Evolutionary conservation across 805 yeast genomes (phyloP).

Genomic region (Starmerella floris): DNA sequence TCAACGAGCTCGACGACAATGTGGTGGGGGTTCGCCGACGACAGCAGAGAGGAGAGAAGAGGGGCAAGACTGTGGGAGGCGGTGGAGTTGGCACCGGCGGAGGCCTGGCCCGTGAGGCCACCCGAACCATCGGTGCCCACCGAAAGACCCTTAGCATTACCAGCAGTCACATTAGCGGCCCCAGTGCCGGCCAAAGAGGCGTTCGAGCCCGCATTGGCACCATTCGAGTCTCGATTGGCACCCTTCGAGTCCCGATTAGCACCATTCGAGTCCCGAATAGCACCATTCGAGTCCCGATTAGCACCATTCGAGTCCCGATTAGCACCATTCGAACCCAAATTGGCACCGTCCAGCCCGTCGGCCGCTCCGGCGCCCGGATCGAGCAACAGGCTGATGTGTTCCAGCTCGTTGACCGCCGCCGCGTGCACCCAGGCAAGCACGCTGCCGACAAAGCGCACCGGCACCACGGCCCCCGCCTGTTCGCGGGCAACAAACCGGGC

Average conservation of each 20-base stretch:
- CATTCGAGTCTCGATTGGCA: too few species aligned
- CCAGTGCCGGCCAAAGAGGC: too few species aligned
- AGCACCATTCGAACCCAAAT: too few species aligned
- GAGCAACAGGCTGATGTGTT: slow-evolving; percentile 53
- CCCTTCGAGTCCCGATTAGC: too few species aligned
- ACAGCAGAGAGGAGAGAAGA: slow-evolving; percentile 5
- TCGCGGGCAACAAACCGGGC: slow-evolving; percentile 28
- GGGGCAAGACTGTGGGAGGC: too few species aligned
- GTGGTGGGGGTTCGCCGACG: slow-evolving; percentile 12
- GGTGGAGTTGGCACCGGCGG: not conserved
- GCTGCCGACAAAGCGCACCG: slow-evolving; percentile 72
- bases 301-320: too few species aligned
- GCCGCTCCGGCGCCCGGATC: slow-evolving; percentile 27
- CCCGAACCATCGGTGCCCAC: too few species aligned
- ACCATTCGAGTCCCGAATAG: too few species aligned
- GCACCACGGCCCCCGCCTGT: slow-evolving; percentile 38
- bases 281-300: too few species aligned
- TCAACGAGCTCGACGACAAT: slow-evolving; percentile 27
- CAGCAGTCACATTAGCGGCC: slow-evolving; percentile 9
- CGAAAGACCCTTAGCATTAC: slow-evolving; percentile 1
- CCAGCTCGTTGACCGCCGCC: slow-evolving; percentile 75
- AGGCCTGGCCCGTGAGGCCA: not conserved
- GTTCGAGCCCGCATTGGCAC: too few species aligned
- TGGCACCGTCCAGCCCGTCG: too few species aligned
- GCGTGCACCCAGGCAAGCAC: slow-evolving; percentile 79